These are phyloP conservation scores for Puccinia triticina DNA, from an alignment of 1,284 basidiomycete species.

Conservation along the genomic window DNA sequence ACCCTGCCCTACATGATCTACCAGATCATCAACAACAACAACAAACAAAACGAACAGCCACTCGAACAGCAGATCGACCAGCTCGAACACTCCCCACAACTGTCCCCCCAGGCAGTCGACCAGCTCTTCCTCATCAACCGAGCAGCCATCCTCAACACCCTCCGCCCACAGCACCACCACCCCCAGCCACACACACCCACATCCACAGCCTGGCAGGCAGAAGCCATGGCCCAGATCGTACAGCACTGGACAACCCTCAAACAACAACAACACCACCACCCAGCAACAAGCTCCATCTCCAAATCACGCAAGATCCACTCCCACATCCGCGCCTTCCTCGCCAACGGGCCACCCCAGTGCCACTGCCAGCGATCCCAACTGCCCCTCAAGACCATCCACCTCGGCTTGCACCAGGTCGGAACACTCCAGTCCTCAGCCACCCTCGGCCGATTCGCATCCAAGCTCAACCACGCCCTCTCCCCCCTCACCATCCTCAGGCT, in stretches of 20 bases:
- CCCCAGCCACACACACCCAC: not conserved
- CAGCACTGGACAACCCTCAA: conserved; percentile 25
- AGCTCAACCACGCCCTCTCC: not conserved
- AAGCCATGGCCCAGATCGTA: conserved; percentile 31
- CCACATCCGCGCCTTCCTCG: not conserved
- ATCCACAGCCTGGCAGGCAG: conserved; percentile 27
- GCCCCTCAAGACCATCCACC: not conserved
- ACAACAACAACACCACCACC: not conserved
- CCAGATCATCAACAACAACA: conserved; percentile 30
- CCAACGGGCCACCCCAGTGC: conserved; percentile 26
- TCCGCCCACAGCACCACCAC: not conserved
- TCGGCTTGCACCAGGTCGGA: not conserved
- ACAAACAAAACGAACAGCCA: not conserved
- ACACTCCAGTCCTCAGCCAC: not conserved
- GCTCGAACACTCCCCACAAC: not conserved
- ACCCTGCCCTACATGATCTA: conserved; percentile 42
- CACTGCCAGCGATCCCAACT: conserved; percentile 17
- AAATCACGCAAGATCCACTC: not conserved
- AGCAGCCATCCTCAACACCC: not conserved
- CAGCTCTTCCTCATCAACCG: conserved; percentile 1
- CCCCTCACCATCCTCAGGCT: conserved; percentile 19
- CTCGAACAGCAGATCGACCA: not conserved
- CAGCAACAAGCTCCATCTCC: conserved; percentile 5
- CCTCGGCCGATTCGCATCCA: not conserved
- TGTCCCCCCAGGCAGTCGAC: not conserved